Conservation (phyloP, 805 yeast species). For the Candida chauliodis region DNA sequence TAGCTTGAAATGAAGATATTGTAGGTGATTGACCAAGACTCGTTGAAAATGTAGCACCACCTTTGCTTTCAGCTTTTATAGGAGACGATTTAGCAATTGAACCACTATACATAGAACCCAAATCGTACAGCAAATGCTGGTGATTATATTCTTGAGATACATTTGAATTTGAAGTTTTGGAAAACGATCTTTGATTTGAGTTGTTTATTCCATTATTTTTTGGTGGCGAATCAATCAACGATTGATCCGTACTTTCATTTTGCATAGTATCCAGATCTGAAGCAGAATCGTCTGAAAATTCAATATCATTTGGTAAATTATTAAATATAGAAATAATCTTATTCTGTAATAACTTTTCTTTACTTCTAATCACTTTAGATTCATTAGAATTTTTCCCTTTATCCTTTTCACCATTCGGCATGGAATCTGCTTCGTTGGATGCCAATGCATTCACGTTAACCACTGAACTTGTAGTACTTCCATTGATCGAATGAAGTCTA, state of each 20-base stretch:
- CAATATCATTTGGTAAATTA: slow-evolving; percentile 46
- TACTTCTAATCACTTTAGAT: background rate
- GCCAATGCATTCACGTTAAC: slow-evolving; percentile 29
- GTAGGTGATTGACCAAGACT: slow-evolving; percentile 17
- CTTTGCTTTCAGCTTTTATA: slow-evolving; percentile 19
- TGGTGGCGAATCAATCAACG: background rate
- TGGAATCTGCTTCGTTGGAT: slow-evolving; percentile 11
- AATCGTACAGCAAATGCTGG: slow-evolving; percentile 9
- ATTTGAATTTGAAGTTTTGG: background rate
- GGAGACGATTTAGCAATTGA: slow-evolving; percentile 27
- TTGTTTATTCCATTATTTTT: background rate
- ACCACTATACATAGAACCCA: slow-evolving; percentile 21
- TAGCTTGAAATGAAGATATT: slow-evolving; percentile 22
- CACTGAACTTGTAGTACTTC: slow-evolving; percentile 31
- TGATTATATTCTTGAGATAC: background rate
- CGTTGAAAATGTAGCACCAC: slow-evolving; percentile 9
- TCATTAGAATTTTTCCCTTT: slow-evolving; percentile 8
- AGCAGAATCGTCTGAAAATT: slow-evolving; percentile 44
- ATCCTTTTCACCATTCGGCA: slow-evolving; percentile 16
- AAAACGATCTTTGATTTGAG: too few relatives aligned
- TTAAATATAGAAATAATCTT: slow-evolving; percentile 38
- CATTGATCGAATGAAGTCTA: slow-evolving; percentile 13
- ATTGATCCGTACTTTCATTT: slow-evolving; percentile 11
- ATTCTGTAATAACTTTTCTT: slow-evolving; percentile 22
- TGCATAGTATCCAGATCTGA: slow-evolving; percentile 36